These are phyloP conservation scores for Candida buenavistaensis DNA, from an alignment of 1,139 yeast species.

Conservation along the genomic window DNA sequence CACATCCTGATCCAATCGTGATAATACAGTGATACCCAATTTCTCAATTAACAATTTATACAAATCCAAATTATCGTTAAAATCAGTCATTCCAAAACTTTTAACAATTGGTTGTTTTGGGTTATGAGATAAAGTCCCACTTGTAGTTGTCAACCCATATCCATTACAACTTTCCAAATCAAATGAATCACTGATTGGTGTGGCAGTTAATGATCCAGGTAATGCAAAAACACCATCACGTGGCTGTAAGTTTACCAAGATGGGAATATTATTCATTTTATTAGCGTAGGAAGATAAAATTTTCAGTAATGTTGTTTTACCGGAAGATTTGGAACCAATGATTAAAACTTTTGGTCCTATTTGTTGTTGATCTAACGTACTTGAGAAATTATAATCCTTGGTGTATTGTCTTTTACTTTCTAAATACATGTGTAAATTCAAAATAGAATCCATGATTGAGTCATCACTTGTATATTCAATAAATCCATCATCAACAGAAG, in stretches of 20 bases:
- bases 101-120: slow-evolving; percentile 87
- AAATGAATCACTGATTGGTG: slow-evolving; percentile 76
- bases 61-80: slow-evolving; percentile 57
- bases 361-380: slow-evolving; percentile 12
- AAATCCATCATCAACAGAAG: slow-evolving; percentile 30
- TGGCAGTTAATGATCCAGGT: slow-evolving; percentile 86
- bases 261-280: slow-evolving; percentile 62
- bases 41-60: slow-evolving; percentile 58
- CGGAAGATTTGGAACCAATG: slow-evolving; percentile 70
- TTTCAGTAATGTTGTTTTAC: slow-evolving; percentile 76
- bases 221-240: slow-evolving; percentile 72
- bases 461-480: slow-evolving; percentile 72
- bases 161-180: slow-evolving; percentile 73
- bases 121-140: slow-evolving; percentile 82
- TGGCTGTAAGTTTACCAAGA: slow-evolving; percentile 84
- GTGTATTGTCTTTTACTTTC: slow-evolving; percentile 56
- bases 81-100: slow-evolving; percentile 69
- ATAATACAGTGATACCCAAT: slow-evolving; percentile 57
- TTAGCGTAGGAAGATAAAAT: slow-evolving; percentile 74
- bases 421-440: slow-evolving; percentile 74
- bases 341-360: slow-evolving; percentile 70
- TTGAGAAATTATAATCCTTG: slow-evolving; percentile 24
- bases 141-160: slow-evolving; percentile 82
- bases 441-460: slow-evolving; percentile 60
- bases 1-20: slow-evolving; percentile 59